Conservation (phyloP, 495 filamentous ascomycete species). For the Penicillium coffeae region DNA sequence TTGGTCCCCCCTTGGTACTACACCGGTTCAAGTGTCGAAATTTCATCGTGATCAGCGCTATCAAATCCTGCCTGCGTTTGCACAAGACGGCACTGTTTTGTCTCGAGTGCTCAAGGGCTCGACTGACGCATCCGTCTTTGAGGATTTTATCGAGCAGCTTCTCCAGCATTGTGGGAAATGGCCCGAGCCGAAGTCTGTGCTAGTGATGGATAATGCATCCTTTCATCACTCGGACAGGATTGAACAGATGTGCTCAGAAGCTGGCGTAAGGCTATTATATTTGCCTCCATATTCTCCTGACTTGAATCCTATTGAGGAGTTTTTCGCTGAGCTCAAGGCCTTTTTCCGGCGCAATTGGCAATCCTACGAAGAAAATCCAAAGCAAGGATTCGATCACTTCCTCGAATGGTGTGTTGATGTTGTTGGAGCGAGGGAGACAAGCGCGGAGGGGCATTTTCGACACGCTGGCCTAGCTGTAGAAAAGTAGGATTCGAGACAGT, state of each 20-base stretch:
- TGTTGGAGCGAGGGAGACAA: conserved; percentile 19
- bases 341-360: conserved; percentile 16
- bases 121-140: conserved; percentile 35
- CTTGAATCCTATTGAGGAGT: conserved; percentile 30
- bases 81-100: conserved; percentile 34
- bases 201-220: conserved; percentile 14
- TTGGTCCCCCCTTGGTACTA: conserved; percentile 2
- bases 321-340: conserved; percentile 25
- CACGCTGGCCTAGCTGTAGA: conserved; percentile 15
- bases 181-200: conserved; percentile 37
- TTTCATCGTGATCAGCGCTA: conserved; percentile 9
- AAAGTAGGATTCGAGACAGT: neutral
- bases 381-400: conserved; percentile 32
- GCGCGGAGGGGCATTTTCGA: conserved; percentile 26
- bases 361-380: conserved; percentile 27
- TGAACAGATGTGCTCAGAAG: conserved; percentile 6
- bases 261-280: neutral
- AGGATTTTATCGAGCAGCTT: conserved; percentile 40
- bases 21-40: conserved; percentile 6
- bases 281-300: conserved; percentile 25
- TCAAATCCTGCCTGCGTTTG: conserved; percentile 31
- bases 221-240: neutral
- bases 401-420: conserved; percentile 27
- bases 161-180: conserved; percentile 33
- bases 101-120: conserved; percentile 33